phyloP scores from a whole-genome alignment of 23 red algal species.

The Gracilaria vermiculophylla region DNA sequence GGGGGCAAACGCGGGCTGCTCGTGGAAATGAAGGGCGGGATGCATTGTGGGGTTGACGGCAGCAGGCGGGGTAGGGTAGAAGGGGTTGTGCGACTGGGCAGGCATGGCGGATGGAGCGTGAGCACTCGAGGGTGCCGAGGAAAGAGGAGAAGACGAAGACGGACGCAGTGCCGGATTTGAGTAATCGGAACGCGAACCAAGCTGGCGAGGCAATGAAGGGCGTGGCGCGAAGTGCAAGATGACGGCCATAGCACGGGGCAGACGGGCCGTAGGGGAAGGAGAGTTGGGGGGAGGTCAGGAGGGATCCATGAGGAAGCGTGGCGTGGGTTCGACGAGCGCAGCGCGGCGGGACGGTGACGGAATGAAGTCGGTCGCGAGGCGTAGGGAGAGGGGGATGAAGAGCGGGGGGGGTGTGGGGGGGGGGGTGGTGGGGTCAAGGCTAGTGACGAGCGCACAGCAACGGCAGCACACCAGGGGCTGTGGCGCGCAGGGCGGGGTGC shows the following conservation, averaged over 20 bases:
- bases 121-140: not conserved
- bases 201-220: conserved; percentile 28
- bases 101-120: too few species aligned
- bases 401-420: not conserved
- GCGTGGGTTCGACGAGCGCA: not conserved
- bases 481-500: not conserved
- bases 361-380: not conserved
- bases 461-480: too few species aligned
- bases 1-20: not conserved
- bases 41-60: conserved; percentile 6
- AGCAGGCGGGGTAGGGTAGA: not conserved
- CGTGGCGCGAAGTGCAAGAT: conserved; percentile 18
- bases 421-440: not conserved
- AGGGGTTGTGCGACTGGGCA: not conserved
- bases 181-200: not conserved
- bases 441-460: not conserved
- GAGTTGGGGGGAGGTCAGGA: conserved; percentile 2
- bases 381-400: not conserved
- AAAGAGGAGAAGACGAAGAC: not conserved
- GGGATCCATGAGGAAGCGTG: not conserved
- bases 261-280: not conserved
- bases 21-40: conserved; percentile 7
- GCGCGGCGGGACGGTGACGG: not conserved
- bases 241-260: conserved; percentile 36
- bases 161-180: not conserved